These are phyloP conservation scores for Calocybe cyanea DNA, from an alignment of 768 basidiomycete genomes.

Conservation along the genomic window DNA sequence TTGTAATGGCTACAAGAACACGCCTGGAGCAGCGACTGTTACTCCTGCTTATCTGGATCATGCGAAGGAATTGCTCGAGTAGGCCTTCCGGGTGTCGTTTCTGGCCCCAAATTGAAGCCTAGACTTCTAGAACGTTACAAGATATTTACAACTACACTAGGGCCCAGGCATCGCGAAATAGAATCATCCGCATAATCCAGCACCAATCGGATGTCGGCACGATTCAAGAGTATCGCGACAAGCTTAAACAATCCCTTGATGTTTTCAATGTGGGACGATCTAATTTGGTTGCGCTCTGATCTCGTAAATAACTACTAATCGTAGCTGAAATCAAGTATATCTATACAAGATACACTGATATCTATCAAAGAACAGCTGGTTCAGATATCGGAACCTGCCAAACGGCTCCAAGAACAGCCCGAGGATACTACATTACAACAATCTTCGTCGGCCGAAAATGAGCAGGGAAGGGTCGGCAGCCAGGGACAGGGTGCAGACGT, in stretches of 20 bases:
- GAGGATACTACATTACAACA: background rate
- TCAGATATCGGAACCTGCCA: background rate
- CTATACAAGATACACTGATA: conserved; percentile 3
- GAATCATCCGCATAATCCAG: conserved; percentile 2
- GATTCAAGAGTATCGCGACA: conserved; percentile 10
- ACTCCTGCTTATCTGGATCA: conserved; percentile 3
- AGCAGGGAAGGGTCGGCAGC: background rate
- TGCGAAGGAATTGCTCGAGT: conserved; percentile 2
- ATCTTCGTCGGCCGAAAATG: background rate
- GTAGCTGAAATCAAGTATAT: conserved; percentile 7
- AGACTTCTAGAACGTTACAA: conserved; percentile 6
- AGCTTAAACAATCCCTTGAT: conserved; percentile 7
- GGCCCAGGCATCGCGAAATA: background rate
- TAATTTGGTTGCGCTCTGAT: background rate
- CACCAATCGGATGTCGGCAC: conserved; percentile 5
- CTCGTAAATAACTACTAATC: background rate
- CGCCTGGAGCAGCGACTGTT: background rate
- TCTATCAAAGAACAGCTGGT: background rate
- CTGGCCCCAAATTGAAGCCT: no score
- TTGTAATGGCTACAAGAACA: background rate
- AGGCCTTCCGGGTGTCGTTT: no score
- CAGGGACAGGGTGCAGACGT: no score
- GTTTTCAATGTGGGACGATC: conserved; percentile 2
- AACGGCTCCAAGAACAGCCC: background rate
- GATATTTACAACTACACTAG: conserved; percentile 2